Percentiles rank a stretch among this genome's conserved stretches.
Evolutionary conservation across 202 grass and related monocot genomes (phyloP).

Genomic region (Digitaria exilis): DNA sequence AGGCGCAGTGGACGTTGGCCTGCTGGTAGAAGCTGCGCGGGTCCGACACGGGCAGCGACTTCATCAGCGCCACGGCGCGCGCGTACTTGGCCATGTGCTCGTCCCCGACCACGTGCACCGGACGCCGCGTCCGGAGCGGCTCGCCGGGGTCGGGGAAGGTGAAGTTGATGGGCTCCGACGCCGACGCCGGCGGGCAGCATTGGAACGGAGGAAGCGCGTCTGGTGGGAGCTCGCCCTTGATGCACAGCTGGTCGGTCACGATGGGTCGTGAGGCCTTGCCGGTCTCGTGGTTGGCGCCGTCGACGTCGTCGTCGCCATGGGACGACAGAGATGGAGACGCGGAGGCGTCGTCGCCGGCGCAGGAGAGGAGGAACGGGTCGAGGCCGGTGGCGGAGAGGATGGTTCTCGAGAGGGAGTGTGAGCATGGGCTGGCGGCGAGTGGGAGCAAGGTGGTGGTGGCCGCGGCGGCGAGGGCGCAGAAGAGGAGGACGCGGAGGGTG

Average conservation of each 20-base stretch:
- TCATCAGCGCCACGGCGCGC: constrained; percentile 48
- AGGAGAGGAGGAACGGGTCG: constrained; percentile 30
- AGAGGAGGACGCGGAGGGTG: not conserved
- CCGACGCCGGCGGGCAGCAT: constrained; percentile 50
- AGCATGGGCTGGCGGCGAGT: constrained; percentile 4
- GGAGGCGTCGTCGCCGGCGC: not conserved
- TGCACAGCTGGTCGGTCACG: not conserved
- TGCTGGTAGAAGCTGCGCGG: constrained; percentile 63
- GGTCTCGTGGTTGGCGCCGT: not conserved
- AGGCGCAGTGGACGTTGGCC: constrained; percentile 64
- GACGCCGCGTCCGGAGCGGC: constrained; percentile 39
- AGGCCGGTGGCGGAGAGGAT: constrained; percentile 34
- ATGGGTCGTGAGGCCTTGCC: not conserved
- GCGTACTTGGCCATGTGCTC: constrained; percentile 53
- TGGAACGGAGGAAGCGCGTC: constrained; percentile 17
- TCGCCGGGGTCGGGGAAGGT: constrained; percentile 25
- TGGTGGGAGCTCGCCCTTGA: not conserved
- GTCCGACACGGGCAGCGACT: constrained; percentile 6
- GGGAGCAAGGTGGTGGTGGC: not conserved
- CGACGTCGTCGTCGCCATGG: too few relatives aligned
- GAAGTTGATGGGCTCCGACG: constrained; percentile 36
- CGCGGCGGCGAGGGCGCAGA: constrained; percentile 3
- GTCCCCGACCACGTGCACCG: constrained; percentile 30
- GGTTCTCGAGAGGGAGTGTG: not conserved
- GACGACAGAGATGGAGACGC: not conserved